These are phyloP conservation scores for Microbotryomycetes sp. DNA, from an alignment of 1,284 basidiomycete genomes.

Conservation along the genomic window DNA sequence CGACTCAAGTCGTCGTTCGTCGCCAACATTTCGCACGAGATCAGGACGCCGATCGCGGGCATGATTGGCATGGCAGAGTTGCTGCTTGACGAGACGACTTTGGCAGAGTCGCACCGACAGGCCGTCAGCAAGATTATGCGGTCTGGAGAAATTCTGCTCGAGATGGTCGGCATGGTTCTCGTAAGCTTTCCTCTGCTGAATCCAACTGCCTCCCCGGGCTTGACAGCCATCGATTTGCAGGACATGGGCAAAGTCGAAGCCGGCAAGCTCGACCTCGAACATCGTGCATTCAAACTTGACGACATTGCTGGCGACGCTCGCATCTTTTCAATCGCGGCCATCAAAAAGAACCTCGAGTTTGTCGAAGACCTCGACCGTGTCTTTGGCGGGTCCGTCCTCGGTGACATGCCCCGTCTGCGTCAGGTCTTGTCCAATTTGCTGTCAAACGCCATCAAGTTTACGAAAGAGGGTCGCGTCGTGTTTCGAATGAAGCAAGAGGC, in stretches of 20 bases:
- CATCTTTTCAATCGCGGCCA: slow-evolving; percentile 39
- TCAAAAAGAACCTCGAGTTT: slow-evolving; percentile 40
- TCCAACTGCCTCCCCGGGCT: not conserved
- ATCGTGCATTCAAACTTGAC: slow-evolving; percentile 38
- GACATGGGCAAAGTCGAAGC: slow-evolving; percentile 43
- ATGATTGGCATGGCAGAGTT: slow-evolving; percentile 33
- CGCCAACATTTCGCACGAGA: slow-evolving; percentile 26
- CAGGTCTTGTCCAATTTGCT: slow-evolving; percentile 33
- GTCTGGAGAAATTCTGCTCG: slow-evolving; percentile 30
- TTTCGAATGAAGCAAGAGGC: slow-evolving; percentile 35
- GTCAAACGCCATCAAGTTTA: slow-evolving; percentile 41
- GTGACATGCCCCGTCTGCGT: slow-evolving; percentile 33
- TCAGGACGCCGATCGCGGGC: slow-evolving; percentile 19
- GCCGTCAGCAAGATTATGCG: slow-evolving; percentile 28
- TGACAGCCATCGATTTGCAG: slow-evolving; percentile 12
- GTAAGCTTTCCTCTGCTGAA: not conserved
- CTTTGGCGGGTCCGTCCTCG: slow-evolving; percentile 20
- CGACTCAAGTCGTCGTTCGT: slow-evolving; percentile 41
- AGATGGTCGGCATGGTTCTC: slow-evolving; percentile 31
- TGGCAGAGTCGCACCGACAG: slow-evolving; percentile 8
- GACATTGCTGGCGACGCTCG: slow-evolving; percentile 40
- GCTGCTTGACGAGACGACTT: slow-evolving; percentile 26
- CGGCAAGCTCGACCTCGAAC: slow-evolving; percentile 42
- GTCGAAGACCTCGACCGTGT: slow-evolving; percentile 31
- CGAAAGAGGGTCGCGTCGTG: slow-evolving; percentile 36